These are phyloP conservation scores for Planoprotostelium fungivorum DNA, from an alignment of 78 protist genomes.

Conservation along the genomic window DNA sequence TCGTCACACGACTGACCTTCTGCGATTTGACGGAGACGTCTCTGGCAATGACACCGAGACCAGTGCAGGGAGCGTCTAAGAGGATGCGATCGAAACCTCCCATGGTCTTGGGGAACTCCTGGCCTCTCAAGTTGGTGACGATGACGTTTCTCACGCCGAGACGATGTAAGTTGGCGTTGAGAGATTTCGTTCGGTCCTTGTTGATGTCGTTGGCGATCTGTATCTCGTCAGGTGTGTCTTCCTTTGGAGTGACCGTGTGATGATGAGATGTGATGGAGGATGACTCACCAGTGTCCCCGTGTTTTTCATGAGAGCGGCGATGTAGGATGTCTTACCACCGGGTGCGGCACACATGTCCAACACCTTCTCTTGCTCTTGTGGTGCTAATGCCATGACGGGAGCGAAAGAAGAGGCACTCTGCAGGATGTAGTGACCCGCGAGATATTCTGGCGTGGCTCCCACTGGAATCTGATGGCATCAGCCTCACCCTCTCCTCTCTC, in stretches of 20 bases:
- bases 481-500: slow-evolving; percentile 13
- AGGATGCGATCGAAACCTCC: slow-evolving; percentile 93
- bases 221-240: too few species aligned
- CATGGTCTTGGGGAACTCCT: slow-evolving; percentile 66
- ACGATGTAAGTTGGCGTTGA: slow-evolving; percentile 83
- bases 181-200: slow-evolving; percentile 78
- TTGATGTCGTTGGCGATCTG: slow-evolving; percentile 89
- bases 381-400: slow-evolving; percentile 95
- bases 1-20: slow-evolving; percentile 26
- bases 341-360: slow-evolving; percentile 98
- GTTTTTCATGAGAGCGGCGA: slow-evolving; percentile 95
- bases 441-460: slow-evolving; percentile 94
- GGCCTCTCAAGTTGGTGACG: slow-evolving; percentile 93
- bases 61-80: slow-evolving; percentile 99
- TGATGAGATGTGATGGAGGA: too few species aligned
- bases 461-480: slow-evolving; percentile 6
- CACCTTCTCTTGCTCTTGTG: slow-evolving; percentile 81
- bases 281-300: slow-evolving; percentile 78
- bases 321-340: slow-evolving; percentile 98
- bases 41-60: slow-evolving; percentile 96
- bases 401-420: slow-evolving; percentile 97
- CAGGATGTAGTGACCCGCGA: slow-evolving; percentile 96
- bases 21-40: slow-evolving; percentile 83
- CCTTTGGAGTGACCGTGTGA: too few species aligned
- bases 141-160: slow-evolving; percentile 74